Conservation (phyloP, 2,329 filamentous ascomycete species). For the Parascedosporium putredinis region DNA sequence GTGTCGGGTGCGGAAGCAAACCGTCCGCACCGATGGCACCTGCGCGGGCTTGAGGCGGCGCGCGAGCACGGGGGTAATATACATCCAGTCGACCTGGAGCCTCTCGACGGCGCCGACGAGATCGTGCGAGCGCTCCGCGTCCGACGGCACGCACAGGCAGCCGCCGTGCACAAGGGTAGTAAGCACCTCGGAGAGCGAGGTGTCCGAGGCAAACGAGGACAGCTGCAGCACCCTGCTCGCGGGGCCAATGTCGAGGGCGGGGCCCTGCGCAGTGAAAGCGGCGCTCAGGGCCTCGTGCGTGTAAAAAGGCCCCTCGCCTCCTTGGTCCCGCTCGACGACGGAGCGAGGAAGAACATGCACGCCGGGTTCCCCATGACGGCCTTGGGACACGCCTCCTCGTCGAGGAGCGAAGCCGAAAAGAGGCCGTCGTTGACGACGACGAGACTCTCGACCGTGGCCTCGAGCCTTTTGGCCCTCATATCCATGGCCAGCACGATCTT, state of each 20-base stretch:
- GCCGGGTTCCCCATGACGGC: conserved; percentile 32
- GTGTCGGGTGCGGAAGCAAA: conserved; percentile 38
- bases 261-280: conserved; percentile 38
- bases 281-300: conserved; percentile 49
- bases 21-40: conserved; percentile 26
- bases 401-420: conserved; percentile 21
- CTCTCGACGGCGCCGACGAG: conserved; percentile 37
- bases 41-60: conserved; percentile 26
- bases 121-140: conserved; percentile 37
- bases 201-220: conserved; percentile 43
- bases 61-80: conserved; percentile 51
- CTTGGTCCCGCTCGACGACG: conserved; percentile 32
- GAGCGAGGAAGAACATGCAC: conserved; percentile 51
- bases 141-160: conserved; percentile 47
- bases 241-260: conserved; percentile 36
- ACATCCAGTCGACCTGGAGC: conserved; percentile 40
- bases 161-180: conserved; percentile 44
- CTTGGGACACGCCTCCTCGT: conserved; percentile 23
- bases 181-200: conserved; percentile 40
- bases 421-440: conserved; percentile 32
- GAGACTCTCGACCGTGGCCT: conserved; percentile 27
- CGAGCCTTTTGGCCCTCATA: conserved; percentile 27
- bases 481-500: conserved; percentile 35
- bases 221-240: conserved; percentile 46
- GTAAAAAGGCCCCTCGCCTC: conserved; percentile 51